Conservation (phyloP, 176 grass and related monocot species). For the Guadua angustifolia region DNA sequence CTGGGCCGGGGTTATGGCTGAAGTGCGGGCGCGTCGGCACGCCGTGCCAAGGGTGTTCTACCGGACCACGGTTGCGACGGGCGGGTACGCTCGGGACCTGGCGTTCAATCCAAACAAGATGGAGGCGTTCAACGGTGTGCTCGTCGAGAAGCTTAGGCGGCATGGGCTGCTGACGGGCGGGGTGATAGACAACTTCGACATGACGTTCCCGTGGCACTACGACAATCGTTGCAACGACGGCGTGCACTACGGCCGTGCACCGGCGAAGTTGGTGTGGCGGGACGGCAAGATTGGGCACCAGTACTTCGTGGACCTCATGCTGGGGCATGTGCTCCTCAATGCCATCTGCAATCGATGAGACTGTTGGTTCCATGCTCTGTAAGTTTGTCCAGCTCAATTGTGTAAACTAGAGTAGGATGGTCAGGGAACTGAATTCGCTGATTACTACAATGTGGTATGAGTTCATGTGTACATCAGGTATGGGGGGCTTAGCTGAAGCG, state of each 20-base stretch:
- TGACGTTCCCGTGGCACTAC: conserved; percentile 98
- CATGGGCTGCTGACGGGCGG: conserved; percentile 74
- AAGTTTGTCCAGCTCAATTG: conserved; percentile 41
- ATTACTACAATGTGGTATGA: background rate
- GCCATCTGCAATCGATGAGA: conserved; percentile 81
- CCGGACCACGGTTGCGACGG: conserved; percentile 77
- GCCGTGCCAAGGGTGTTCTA: conserved; percentile 71
- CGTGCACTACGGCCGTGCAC: conserved; percentile 86
- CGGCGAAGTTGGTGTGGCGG: conserved; percentile 70
- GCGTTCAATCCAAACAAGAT: conserved; percentile 97
- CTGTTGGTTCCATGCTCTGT: conserved; percentile 22
- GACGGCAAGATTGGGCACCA: conserved; percentile 90
- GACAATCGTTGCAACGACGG: conserved; percentile 96
- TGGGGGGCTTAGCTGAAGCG: conserved; percentile 39
- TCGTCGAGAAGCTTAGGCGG: conserved; percentile 73
- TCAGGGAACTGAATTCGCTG: conserved; percentile 20
- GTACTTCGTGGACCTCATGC: conserved; percentile 96
- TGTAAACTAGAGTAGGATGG: conserved; percentile 45
- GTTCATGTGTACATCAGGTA: conserved; percentile 5
- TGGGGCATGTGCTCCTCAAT: conserved; percentile 92
- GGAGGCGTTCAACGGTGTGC: conserved; percentile 82
- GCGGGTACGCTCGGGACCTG: conserved; percentile 86
- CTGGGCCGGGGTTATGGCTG: conserved; percentile 67
- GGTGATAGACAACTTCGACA: conserved; percentile 88
- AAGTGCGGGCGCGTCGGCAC: conserved; percentile 36